phyloP scores from a whole-genome alignment of 371 early-diverging fungal species.

The Mortierella sp. region DNA sequence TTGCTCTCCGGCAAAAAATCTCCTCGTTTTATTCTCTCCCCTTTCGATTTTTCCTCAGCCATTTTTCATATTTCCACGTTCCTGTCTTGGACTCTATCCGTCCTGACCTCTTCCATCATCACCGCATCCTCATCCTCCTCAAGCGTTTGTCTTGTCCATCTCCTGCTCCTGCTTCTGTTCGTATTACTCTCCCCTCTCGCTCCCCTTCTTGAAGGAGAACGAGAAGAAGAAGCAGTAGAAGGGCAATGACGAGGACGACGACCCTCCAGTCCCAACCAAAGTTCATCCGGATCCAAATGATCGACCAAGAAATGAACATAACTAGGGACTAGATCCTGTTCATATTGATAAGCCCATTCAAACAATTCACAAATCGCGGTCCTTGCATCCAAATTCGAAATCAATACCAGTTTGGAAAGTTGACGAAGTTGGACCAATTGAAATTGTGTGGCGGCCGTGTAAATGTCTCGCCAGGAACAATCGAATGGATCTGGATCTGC shows the following conservation, averaged over 20 bases:
- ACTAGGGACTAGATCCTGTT: constrained; percentile 25
- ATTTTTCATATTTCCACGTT: too few relatives aligned
- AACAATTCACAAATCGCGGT: constrained; percentile 31
- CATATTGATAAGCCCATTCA: constrained; percentile 39
- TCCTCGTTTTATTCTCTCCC: too few relatives aligned
- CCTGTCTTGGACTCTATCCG: too few relatives aligned
- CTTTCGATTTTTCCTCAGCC: too few relatives aligned
- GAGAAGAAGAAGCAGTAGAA: too few relatives aligned
- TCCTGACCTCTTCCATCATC: too few relatives aligned
- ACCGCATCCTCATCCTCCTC: constrained; percentile 7
- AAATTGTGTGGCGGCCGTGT: constrained; percentile 20
- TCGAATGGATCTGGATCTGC: constrained; percentile 9
- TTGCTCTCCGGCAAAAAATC: too few relatives aligned
- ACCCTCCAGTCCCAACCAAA: too few relatives aligned
- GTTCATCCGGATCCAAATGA: constrained; percentile 10
- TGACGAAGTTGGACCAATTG: constrained; percentile 29
- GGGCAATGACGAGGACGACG: too few relatives aligned
- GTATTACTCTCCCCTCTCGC: neutral
- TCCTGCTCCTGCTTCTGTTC: neutral
- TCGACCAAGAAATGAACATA: constrained; percentile 38
- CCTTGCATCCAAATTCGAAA: constrained; percentile 14
- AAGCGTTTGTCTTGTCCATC: neutral
- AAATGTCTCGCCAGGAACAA: constrained; percentile 43
- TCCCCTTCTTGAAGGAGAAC: too few relatives aligned
- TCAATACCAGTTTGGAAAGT: constrained; percentile 22